Evolutionary conservation across 257 asterid species (phyloP).

Genomic region (Penstemon newberryi): DNA sequence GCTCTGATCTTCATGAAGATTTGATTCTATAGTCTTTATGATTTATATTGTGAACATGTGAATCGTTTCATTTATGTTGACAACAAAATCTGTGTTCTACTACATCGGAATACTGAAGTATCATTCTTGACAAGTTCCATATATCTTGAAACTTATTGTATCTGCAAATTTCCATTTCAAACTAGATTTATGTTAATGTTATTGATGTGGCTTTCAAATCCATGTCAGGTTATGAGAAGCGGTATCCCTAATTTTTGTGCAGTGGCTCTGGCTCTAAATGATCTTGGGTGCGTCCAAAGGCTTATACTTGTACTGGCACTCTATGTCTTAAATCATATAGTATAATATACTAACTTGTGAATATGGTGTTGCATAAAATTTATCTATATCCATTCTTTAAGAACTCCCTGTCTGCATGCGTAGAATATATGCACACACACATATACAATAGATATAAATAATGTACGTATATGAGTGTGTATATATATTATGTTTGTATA

Average conservation of each 20-base stretch:
- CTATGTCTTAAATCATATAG: neutral
- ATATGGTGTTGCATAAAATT: constrained; percentile 8
- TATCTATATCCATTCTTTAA: constrained; percentile 12
- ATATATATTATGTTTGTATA: neutral
- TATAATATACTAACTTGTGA: constrained; percentile 18
- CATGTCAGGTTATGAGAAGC: constrained; percentile 82
- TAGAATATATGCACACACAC: neutral
- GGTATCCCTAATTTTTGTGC: constrained; percentile 98
- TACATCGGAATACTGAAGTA: neutral
- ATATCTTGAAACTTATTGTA: constrained; percentile 8
- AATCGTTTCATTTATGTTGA: constrained; percentile 9
- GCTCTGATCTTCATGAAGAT: constrained; percentile 12
- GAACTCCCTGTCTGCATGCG: constrained; percentile 8
- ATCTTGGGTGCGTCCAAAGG: constrained; percentile 74
- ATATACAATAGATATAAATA: too few relatives aligned
- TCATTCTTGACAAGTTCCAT: neutral
- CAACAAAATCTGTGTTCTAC: neutral
- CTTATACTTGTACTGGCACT: constrained; percentile 17
- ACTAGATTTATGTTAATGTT: constrained; percentile 1
- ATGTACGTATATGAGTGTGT: neutral
- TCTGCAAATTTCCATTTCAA: constrained; percentile 22
- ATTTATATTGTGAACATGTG: neutral
- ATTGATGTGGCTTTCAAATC: constrained; percentile 23
- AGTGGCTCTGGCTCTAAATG: constrained; percentile 89
- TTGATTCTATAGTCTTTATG: neutral